Evolutionary conservation across 805 yeast species (phyloP).

Genomic region (Nakazawaea wyomingensis): DNA sequence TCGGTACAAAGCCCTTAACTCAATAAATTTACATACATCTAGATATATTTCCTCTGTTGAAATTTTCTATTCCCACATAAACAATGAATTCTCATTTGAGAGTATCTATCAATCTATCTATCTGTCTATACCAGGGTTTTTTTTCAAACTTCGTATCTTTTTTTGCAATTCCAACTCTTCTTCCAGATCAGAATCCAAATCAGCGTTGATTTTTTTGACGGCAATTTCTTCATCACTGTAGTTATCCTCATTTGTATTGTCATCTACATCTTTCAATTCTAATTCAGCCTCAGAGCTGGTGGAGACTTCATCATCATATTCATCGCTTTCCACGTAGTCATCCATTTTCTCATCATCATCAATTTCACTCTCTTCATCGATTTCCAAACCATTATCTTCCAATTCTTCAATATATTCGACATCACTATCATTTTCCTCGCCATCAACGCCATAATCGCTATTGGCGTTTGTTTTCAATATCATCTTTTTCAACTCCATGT

Average conservation of each 20-base stretch:
- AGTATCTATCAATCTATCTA: no score
- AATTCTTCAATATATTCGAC: constrained; percentile 73
- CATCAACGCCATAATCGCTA: constrained; percentile 25
- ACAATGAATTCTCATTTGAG: no score
- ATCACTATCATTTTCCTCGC: constrained; percentile 35
- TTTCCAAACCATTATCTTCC: constrained; percentile 40
- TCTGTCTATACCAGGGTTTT: no score
- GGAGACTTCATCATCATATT: background rate
- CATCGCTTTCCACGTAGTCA: constrained; percentile 21
- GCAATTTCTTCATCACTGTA: constrained; percentile 36
- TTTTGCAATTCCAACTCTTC: constrained; percentile 15
- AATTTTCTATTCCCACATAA: no score
- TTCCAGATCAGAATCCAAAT: constrained; percentile 16
- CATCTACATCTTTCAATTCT: constrained; percentile 46
- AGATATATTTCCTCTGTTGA: no score
- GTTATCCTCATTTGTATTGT: constrained; percentile 38
- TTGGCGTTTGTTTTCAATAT: constrained; percentile 23
- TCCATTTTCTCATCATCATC: constrained; percentile 21
- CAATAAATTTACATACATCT: no score
- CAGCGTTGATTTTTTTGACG: constrained; percentile 13
- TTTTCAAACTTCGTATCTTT: constrained; percentile 13
- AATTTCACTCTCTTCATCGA: constrained; percentile 19
- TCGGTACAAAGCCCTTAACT: no score
- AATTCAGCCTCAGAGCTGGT: constrained; percentile 12
- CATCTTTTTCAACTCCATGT: constrained; percentile 36